These are phyloP conservation scores for Paecilomyces sp. DNA, from an alignment of 2,329 filamentous ascomycete genomes.

Conservation along the genomic window DNA sequence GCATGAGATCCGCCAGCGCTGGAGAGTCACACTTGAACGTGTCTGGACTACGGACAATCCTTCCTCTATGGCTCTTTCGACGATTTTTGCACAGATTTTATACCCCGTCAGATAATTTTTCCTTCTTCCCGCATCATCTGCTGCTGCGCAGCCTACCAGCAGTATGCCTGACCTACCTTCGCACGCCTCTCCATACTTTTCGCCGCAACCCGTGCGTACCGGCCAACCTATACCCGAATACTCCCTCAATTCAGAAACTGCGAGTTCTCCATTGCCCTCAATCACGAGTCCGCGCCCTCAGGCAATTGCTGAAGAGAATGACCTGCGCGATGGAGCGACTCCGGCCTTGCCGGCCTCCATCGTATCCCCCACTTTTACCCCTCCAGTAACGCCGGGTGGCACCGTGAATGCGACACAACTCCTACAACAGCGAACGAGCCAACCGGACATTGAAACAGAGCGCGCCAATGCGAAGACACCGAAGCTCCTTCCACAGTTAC, in stretches of 20 bases:
- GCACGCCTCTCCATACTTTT: constrained; percentile 45
- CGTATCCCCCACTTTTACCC: constrained; percentile 47
- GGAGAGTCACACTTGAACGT: neutral
- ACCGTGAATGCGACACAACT: constrained; percentile 23
- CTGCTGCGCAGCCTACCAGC: constrained; percentile 8
- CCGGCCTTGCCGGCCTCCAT: constrained; percentile 46
- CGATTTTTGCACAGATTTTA: neutral
- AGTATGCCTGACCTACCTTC: constrained; percentile 51
- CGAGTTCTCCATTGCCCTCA: constrained; percentile 3
- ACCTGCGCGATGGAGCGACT: constrained; percentile 26
- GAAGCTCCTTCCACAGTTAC: constrained; percentile 66
- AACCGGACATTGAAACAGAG: constrained; percentile 22
- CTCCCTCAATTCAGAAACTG: constrained; percentile 11
- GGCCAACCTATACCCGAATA: constrained; percentile 12
- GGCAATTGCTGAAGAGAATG: constrained; percentile 12
- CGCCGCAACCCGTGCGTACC: constrained; percentile 28
- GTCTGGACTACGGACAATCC: neutral
- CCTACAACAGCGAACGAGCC: constrained; percentile 22
- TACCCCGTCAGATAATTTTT: neutral
- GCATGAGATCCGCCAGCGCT: neutral
- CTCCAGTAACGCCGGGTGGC: constrained; percentile 37
- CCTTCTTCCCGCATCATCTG: constrained; percentile 1
- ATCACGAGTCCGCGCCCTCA: constrained; percentile 6
- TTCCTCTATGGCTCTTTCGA: neutral
- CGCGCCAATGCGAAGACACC: constrained; percentile 50